A percentile compares a stretch with the other conserved stretches of the same genome.
Conservation (phyloP, 345 rosid species). For the Dimocarpus longan region DNA sequence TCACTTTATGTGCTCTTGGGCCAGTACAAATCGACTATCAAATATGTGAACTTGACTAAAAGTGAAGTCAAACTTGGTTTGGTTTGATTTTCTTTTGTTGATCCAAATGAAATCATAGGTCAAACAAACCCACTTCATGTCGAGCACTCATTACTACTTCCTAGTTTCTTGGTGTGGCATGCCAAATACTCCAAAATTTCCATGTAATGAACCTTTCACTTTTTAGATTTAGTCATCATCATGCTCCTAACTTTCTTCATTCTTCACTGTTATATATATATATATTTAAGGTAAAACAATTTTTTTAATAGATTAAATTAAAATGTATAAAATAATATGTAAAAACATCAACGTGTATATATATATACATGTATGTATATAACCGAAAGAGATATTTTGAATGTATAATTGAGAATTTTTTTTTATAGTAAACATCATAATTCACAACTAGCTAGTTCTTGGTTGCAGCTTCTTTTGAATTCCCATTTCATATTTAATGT, state of each 20-base stretch:
- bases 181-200: not conserved
- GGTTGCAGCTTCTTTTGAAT: not conserved
- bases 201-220: not conserved
- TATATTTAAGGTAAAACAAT: not conserved
- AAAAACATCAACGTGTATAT: too few relatives aligned
- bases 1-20: not conserved
- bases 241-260: not conserved
- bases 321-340: too few relatives aligned
- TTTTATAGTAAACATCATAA: not conserved
- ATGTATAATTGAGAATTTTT: too few relatives aligned
- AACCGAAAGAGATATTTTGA: too few relatives aligned
- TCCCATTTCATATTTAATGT: not conserved
- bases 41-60: not conserved
- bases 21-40: not conserved
- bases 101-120: conserved; percentile 23
- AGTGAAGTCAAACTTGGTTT: conserved; percentile 22
- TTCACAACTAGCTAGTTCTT: not conserved
- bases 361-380: too few relatives aligned
- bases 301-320: too few relatives aligned
- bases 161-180: conserved; percentile 5
- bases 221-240: not conserved
- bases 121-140: conserved; percentile 24
- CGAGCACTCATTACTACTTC: conserved; percentile 12
- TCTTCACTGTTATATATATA: not conserved
- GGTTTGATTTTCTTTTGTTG: conserved; percentile 12